Evolutionary conservation across 768 basidiomycete genomes (phyloP).

Genomic region (Tubosaeta sp.): DNA sequence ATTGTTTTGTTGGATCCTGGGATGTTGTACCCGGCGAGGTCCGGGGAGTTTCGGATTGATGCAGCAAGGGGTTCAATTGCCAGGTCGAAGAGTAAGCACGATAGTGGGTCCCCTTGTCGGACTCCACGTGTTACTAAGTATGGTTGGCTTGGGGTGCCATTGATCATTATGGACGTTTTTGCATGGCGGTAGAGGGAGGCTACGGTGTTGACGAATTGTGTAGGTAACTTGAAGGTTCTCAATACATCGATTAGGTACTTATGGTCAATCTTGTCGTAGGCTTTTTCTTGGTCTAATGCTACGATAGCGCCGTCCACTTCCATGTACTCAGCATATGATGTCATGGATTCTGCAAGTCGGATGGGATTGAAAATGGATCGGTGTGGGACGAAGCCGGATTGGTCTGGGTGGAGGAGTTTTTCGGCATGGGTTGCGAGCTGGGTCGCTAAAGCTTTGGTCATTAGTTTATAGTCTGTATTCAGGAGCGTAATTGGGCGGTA

Average conservation of each 20-base stretch:
- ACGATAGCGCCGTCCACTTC: constrained; percentile 28
- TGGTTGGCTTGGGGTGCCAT: not conserved
- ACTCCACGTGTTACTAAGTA: not conserved
- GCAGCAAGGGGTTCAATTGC: not conserved
- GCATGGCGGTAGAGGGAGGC: not conserved
- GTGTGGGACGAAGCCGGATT: constrained; percentile 36
- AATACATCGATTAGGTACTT: constrained; percentile 18
- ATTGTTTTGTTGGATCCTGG: constrained; percentile 1
- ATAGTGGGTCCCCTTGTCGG: not conserved
- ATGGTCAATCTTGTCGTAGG: constrained; percentile 34
- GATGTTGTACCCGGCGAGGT: constrained; percentile 7
- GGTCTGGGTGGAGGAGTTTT: constrained; percentile 21
- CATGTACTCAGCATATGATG: constrained; percentile 11
- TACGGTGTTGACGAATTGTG: not conserved
- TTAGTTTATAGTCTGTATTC: constrained; percentile 31
- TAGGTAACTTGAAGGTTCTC: not conserved
- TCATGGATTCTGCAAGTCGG: constrained; percentile 22
- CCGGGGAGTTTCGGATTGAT: not conserved
- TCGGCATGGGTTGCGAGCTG: constrained; percentile 12
- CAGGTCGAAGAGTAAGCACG: not conserved
- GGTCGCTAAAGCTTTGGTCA: constrained; percentile 23
- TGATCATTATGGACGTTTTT: not conserved
- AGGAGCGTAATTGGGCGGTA: constrained; percentile 37
- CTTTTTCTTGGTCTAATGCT: constrained; percentile 7
- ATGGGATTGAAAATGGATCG: constrained; percentile 33